These are phyloP conservation scores for Sporobolomyces pararoseus DNA, from an alignment of 768 basidiomycete genomes.

Conservation along the genomic window DNA sequence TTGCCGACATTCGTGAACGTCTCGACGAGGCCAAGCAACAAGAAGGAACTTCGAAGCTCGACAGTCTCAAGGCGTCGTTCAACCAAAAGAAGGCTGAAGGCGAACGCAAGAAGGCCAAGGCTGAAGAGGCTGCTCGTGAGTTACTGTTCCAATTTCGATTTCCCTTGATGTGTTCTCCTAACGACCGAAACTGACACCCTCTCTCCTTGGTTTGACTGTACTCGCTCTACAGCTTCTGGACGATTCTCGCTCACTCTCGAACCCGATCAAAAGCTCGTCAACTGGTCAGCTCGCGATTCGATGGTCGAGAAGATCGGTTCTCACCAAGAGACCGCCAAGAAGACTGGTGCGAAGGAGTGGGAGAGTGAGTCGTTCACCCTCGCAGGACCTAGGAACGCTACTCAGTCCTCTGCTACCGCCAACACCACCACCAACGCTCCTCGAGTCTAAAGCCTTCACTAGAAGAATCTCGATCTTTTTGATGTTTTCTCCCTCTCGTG, in stretches of 20 bases:
- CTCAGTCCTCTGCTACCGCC: not conserved
- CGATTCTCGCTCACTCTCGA: slow-evolving; percentile 81
- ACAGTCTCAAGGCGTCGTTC: slow-evolving; percentile 66
- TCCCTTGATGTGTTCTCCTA: too few species aligned
- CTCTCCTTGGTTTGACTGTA: not conserved
- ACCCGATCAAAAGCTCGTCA: slow-evolving; percentile 62
- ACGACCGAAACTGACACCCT: too few species aligned
- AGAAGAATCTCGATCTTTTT: too few species aligned
- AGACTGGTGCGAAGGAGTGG: slow-evolving; percentile 56
- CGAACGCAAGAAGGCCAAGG: slow-evolving; percentile 53
- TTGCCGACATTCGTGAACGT: slow-evolving; percentile 76
- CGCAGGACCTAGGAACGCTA: slow-evolving; percentile 39
- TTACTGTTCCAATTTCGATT: not conserved
- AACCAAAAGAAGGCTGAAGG: slow-evolving; percentile 59
- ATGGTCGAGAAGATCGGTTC: slow-evolving; percentile 59
- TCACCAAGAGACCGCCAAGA: slow-evolving; percentile 53
- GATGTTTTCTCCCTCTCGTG: not conserved
- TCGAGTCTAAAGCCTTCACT: not conserved
- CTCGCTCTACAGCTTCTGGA: slow-evolving; percentile 24
- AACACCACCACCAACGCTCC: not conserved
- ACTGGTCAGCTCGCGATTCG: slow-evolving; percentile 27
- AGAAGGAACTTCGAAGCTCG: slow-evolving; percentile 53
- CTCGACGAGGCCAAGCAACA: slow-evolving; percentile 62
- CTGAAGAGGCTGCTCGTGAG: slow-evolving; percentile 49
- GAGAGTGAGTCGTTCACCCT: slow-evolving; percentile 49